These are phyloP conservation scores for Boletus calvinii DNA, from an alignment of 1,284 basidiomycete genomes.

Conservation along the genomic window DNA sequence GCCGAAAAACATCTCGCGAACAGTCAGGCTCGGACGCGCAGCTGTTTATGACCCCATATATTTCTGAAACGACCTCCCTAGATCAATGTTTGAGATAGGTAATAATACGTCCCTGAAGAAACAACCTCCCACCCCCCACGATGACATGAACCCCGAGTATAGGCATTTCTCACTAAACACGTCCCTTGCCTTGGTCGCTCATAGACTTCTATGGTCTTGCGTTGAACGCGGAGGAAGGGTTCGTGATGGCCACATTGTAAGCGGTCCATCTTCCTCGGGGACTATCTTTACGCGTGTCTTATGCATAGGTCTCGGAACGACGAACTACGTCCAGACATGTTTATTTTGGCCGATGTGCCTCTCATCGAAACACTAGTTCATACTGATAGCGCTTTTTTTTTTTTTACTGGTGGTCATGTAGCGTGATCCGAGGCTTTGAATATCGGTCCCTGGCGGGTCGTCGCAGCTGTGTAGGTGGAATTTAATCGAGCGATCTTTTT, in stretches of 20 bases:
- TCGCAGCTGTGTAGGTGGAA: background rate
- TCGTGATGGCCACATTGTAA: slow-evolving; percentile 10
- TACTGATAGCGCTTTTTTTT: background rate
- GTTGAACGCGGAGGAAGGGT: slow-evolving; percentile 8
- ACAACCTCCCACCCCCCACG: background rate
- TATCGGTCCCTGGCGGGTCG: slow-evolving; percentile 2
- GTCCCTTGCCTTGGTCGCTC: too few relatives aligned
- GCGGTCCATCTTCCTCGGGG: background rate
- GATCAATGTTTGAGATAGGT: background rate
- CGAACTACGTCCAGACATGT: slow-evolving; percentile 6
- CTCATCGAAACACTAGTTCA: slow-evolving; percentile 5
- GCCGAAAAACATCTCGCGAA: background rate
- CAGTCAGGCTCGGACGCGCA: background rate
- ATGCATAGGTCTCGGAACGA: slow-evolving; percentile 7
- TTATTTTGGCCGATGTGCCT: slow-evolving; percentile 3
- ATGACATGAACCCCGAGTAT: too few relatives aligned
- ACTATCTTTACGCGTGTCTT: background rate
- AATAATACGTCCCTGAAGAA: background rate
- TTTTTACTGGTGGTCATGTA: background rate
- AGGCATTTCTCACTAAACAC: too few relatives aligned
- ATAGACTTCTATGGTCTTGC: background rate
- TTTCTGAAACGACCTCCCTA: background rate
- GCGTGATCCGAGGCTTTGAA: background rate
- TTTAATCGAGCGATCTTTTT: background rate
- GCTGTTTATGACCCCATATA: background rate